Evolutionary conservation across 1,284 basidiomycete species (phyloP).

Genomic region (Marasmius sp.): DNA sequence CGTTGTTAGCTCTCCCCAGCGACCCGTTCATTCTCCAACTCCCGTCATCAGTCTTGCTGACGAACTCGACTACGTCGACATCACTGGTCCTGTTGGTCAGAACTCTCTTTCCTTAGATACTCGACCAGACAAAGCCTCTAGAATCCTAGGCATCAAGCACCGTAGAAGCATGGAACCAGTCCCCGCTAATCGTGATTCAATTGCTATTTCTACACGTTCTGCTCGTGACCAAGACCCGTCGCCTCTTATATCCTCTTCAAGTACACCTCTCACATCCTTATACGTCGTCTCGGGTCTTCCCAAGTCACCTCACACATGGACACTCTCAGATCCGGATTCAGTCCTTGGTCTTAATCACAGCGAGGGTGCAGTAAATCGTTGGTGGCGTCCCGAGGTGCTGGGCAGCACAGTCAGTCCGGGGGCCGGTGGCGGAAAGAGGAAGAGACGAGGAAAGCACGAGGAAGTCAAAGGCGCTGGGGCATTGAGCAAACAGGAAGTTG

Average conservation of each 20-base stretch:
- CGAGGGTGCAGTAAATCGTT: slow-evolving; percentile 86
- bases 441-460: slow-evolving; percentile 59
- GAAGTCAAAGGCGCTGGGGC: slow-evolving; percentile 72
- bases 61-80: slow-evolving; percentile 72
- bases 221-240: slow-evolving; percentile 58
- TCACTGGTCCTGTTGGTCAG: slow-evolving; percentile 34
- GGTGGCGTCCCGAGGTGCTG: slow-evolving; percentile 94
- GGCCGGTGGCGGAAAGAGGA: slow-evolving; percentile 65
- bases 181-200: slow-evolving; percentile 69
- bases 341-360: slow-evolving; percentile 82
- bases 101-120: slow-evolving; percentile 3
- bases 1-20: slow-evolving; percentile 11
- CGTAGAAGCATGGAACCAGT: slow-evolving; percentile 79
- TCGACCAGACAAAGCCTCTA: slow-evolving; percentile 61
- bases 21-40: slow-evolving; percentile 13
- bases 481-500: slow-evolving; percentile 79
- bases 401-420: slow-evolving; percentile 87
- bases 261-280: slow-evolving; percentile 75
- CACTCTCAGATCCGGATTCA: slow-evolving; percentile 86
- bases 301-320: slow-evolving; percentile 90
- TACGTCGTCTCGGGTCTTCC: slow-evolving; percentile 85
- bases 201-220: slow-evolving; percentile 70
- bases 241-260: slow-evolving; percentile 50
- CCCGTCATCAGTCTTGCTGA: slow-evolving; percentile 47
- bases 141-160: slow-evolving; percentile 72